phyloP scores from a whole-genome alignment of 345 rosid genomes.

The Lagerstroemia speciosa region DNA sequence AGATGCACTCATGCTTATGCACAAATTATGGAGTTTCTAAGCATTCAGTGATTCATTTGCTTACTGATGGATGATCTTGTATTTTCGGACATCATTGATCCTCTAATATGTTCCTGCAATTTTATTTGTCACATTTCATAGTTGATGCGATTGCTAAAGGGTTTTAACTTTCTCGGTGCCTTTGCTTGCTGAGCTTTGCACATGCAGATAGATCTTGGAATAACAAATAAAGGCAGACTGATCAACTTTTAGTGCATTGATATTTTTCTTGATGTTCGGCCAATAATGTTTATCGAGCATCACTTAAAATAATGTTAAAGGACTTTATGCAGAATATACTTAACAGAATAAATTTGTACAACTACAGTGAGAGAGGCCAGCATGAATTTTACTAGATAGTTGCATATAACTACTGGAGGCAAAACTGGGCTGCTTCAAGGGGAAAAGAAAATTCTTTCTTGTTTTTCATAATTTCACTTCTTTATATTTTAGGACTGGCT shows the following conservation, averaged over 20 bases:
- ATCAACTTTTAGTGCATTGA: too few species aligned
- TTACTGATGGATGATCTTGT: not conserved
- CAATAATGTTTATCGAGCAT: too few species aligned
- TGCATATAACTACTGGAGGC: not conserved
- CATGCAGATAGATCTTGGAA: too few species aligned
- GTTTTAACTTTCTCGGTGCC: too few species aligned
- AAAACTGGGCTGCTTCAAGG: not conserved
- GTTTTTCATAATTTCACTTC: constrained; percentile 5
- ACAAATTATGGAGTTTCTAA: too few species aligned
- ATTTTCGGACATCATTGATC: not conserved
- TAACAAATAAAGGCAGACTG: too few species aligned
- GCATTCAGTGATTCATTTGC: too few species aligned
- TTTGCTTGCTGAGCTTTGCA: not conserved
- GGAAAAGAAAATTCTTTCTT: not conserved
- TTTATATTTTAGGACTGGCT: constrained; percentile 33
- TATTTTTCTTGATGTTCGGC: too few species aligned
- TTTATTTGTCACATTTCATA: not conserved
- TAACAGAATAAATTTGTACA: too few species aligned
- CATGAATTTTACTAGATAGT: not conserved
- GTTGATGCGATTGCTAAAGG: too few species aligned
- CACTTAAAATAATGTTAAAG: too few species aligned
- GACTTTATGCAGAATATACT: too few species aligned
- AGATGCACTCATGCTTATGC: not conserved
- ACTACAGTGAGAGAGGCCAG: not conserved
- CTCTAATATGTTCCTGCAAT: not conserved